Conservation (phyloP, 192 early-diverging fungal species). For the Anaeromyces robustus region DNA sequence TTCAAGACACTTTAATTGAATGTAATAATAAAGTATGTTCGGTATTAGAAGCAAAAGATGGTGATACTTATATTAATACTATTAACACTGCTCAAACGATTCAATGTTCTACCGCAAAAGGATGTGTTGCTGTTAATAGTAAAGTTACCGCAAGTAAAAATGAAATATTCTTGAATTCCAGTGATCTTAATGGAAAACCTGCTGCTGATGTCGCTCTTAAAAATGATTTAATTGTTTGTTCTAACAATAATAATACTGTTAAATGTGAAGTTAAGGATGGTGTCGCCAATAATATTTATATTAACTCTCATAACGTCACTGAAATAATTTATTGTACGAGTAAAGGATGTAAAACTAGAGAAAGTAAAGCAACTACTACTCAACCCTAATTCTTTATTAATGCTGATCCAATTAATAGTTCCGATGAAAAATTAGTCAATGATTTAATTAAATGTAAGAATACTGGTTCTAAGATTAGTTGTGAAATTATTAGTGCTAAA, state of each 20-base stretch:
- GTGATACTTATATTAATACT: too few relatives aligned
- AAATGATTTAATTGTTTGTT: background rate
- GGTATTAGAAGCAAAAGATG: too few relatives aligned
- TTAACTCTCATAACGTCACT: background rate
- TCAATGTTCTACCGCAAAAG: background rate
- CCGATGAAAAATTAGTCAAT: background rate
- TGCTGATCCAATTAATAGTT: background rate
- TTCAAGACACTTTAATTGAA: too few relatives aligned
- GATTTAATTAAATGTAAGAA: background rate
- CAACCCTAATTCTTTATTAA: background rate
- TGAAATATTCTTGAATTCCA: background rate
- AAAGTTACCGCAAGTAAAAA: background rate
- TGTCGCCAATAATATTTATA: background rate
- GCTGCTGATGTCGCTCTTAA: too few relatives aligned
- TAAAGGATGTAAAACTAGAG: background rate
- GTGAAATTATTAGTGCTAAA: background rate
- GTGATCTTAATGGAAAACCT: background rate
- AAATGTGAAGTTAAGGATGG: background rate
- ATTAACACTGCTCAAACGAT: too few relatives aligned
- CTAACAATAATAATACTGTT: background rate
- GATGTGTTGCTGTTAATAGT: background rate
- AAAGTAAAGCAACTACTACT: background rate
- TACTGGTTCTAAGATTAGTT: background rate
- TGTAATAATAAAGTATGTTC: too few relatives aligned
- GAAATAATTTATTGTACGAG: background rate